These are phyloP conservation scores for Thermothelomyces thermophilus DNA, from an alignment of 2,329 filamentous ascomycete species.

Conservation along the genomic window DNA sequence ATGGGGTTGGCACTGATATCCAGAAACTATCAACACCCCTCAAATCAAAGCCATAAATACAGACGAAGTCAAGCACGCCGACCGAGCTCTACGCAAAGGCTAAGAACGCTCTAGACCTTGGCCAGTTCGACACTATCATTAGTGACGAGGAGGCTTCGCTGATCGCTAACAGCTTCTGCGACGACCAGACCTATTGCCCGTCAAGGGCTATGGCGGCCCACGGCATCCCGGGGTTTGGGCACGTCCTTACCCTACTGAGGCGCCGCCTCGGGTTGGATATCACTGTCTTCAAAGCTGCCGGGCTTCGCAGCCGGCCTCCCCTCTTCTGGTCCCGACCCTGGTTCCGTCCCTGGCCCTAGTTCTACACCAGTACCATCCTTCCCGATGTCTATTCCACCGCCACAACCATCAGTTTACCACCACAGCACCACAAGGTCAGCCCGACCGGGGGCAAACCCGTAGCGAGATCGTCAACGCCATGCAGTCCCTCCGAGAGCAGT, in stretches of 20 bases:
- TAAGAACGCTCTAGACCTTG: background rate
- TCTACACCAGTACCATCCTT: too few species aligned
- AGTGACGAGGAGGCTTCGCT: background rate
- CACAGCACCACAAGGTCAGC: background rate
- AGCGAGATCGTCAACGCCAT: background rate
- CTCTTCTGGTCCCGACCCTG: too few species aligned
- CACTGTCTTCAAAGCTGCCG: background rate
- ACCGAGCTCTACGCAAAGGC: background rate
- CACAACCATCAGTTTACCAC: background rate
- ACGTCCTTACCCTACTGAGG: background rate
- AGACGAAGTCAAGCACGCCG: too few species aligned
- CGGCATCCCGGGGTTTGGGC: background rate
- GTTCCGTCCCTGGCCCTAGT: background rate
- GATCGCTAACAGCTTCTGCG: background rate
- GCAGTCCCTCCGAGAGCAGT: background rate
- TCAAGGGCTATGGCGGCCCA: background rate
- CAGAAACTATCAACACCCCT: too few species aligned
- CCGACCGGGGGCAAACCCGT: background rate
- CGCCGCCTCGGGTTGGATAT: slow-evolving; percentile 3
- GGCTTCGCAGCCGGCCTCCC: background rate
- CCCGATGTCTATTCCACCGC: too few species aligned
- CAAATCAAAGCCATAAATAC: too few species aligned
- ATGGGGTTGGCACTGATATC: too few species aligned
- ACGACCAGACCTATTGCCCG: background rate
- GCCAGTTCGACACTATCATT: background rate